A percentile compares a stretch with the other conserved stretches of the same genome.
phyloP scores from a whole-genome alignment of 2,329 filamentous ascomycete species.

The Rosellinia necatrix region DNA sequence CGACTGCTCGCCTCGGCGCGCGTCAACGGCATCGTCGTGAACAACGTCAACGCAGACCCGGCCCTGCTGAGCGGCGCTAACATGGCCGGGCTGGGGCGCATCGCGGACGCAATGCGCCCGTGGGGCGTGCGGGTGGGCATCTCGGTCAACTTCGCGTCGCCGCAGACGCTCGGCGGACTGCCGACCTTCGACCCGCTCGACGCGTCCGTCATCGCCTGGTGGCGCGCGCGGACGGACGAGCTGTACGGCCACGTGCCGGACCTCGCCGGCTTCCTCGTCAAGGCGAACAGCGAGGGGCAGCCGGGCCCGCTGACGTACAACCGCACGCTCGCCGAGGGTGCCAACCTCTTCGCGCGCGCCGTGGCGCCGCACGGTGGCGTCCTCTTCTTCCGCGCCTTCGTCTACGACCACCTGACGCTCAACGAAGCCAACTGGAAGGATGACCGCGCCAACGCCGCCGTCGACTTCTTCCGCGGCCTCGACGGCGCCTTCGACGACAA shows the following conservation, averaged over 20 bases:
- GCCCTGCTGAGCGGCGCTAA: slow-evolving; percentile 60
- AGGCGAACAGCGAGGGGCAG: slow-evolving; percentile 74
- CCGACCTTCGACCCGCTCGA: slow-evolving; percentile 69
- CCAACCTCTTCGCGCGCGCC: slow-evolving; percentile 68
- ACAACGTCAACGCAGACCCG: slow-evolving; percentile 74
- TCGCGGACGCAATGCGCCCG: slow-evolving; percentile 69
- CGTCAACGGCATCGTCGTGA: slow-evolving; percentile 69
- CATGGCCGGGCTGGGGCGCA: slow-evolving; percentile 62
- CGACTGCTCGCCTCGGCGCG: slow-evolving; percentile 69
- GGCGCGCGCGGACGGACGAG: slow-evolving; percentile 61
- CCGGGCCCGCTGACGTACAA: slow-evolving; percentile 72
- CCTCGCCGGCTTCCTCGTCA: slow-evolving; percentile 70
- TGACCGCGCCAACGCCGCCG: slow-evolving; percentile 72
- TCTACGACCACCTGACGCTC: slow-evolving; percentile 62
- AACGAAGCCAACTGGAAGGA: slow-evolving; percentile 65
- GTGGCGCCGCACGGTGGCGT: slow-evolving; percentile 63
- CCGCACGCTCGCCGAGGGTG: slow-evolving; percentile 69
- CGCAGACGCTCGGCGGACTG: slow-evolving; percentile 59
- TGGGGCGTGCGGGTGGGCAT: slow-evolving; percentile 70
- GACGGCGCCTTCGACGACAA: slow-evolving; percentile 72
- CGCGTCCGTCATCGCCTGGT: slow-evolving; percentile 62
- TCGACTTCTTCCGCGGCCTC: slow-evolving; percentile 67
- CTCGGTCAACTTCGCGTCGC: slow-evolving; percentile 71
- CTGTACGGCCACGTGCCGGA: slow-evolving; percentile 68
- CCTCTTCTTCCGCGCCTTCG: slow-evolving; percentile 74